Conservation (phyloP, 2,329 filamentous ascomycete genomes). For the Sporothrix pallida region DNA sequence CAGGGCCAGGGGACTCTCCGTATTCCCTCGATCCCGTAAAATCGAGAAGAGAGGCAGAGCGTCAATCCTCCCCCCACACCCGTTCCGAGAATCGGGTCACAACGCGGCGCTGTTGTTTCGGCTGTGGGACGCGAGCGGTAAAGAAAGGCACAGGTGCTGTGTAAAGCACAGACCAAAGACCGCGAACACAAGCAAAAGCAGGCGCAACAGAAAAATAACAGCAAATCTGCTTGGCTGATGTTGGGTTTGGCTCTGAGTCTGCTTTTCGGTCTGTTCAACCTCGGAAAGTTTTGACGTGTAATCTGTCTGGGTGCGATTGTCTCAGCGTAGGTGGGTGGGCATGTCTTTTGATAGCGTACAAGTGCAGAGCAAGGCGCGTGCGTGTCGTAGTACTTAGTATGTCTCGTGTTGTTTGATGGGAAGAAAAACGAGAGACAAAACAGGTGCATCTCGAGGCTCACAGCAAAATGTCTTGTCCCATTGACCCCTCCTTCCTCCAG, state of each 20-base stretch:
- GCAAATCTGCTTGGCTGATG: background rate
- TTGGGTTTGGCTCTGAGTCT: constrained; percentile 22
- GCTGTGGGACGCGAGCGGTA: constrained; percentile 25
- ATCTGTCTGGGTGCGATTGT: constrained; percentile 19
- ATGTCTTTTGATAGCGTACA: background rate
- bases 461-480: constrained; percentile 4
- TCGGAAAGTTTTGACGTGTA: constrained; percentile 33
- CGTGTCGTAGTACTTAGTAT: too few species aligned
- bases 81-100: constrained; percentile 29
- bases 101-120: constrained; percentile 18
- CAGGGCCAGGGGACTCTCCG: background rate
- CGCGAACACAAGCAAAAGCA: too few species aligned
- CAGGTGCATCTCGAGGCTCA: constrained; percentile 16
- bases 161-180: too few species aligned
- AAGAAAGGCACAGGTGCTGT: background rate
- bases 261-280: constrained; percentile 30
- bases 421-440: background rate
- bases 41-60: background rate
- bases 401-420: background rate
- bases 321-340: constrained; percentile 8
- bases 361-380: too few species aligned
- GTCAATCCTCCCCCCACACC: background rate
- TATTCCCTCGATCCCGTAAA: too few species aligned
- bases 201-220: background rate
- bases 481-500: background rate